These are phyloP conservation scores for Xylaria arbuscula DNA, from an alignment of 2,329 filamentous ascomycete genomes.

Conservation along the genomic window DNA sequence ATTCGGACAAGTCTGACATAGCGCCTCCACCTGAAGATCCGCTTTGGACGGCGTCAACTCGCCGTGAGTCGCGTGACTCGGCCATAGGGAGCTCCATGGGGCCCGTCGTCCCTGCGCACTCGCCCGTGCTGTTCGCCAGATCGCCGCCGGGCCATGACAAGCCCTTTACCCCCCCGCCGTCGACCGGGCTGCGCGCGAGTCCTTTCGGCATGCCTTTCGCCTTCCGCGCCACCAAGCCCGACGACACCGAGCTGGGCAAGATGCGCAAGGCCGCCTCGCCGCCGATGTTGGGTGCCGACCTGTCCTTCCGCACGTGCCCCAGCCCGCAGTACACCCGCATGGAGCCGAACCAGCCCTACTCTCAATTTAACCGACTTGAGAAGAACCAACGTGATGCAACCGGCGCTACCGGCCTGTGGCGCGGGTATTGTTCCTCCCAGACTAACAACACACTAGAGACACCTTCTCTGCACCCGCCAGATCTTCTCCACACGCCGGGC, in stretches of 20 bases:
- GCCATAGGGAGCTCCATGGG: constrained; percentile 43
- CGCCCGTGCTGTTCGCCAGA: constrained; percentile 42
- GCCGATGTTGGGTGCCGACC: constrained; percentile 87
- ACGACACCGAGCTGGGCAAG: constrained; percentile 57
- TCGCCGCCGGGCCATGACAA: constrained; percentile 40
- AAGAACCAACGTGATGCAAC: constrained; percentile 66
- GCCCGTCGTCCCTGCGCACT: constrained; percentile 41
- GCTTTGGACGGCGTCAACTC: constrained; percentile 47
- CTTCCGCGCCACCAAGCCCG: constrained; percentile 52
- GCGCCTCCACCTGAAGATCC: constrained; percentile 46
- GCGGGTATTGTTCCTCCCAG: constrained; percentile 71
- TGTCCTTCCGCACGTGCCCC: constrained; percentile 81
- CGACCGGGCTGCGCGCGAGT: constrained; percentile 56
- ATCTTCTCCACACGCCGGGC: constrained; percentile 63
- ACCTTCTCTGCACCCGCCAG: constrained; percentile 58
- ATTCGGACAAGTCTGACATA: constrained; percentile 44
- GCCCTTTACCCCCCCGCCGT: constrained; percentile 43
- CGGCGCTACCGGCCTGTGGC: constrained; percentile 77
- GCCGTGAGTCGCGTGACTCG: constrained; percentile 45
- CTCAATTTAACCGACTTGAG: constrained; percentile 55
- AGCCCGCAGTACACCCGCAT: constrained; percentile 88
- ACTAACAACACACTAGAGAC: constrained; percentile 52
- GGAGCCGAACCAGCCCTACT: constrained; percentile 76
- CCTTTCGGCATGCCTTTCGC: constrained; percentile 60
- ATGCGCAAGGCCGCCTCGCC: constrained; percentile 71